Evolutionary conservation across 2,329 filamentous ascomycete species (phyloP), one percentile per base, ranked within the genome.

Genomic region (Mariannaea elegans): DNA sequence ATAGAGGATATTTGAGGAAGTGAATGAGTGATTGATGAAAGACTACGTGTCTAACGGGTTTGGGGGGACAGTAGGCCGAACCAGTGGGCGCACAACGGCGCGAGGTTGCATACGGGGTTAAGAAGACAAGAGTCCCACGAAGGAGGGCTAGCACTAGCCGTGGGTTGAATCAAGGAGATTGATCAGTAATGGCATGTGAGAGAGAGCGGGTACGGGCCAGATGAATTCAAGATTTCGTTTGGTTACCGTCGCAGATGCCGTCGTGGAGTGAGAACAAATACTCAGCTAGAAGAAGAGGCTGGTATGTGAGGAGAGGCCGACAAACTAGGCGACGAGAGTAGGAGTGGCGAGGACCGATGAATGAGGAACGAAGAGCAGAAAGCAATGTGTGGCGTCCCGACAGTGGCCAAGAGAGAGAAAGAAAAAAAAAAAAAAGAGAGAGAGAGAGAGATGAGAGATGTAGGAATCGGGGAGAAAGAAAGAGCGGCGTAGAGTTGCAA

Each of bases 21-120:
- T 46, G 46, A 31, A 54, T 44, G 45, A 48, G 57, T 47, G 57
- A 54, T 47, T 38, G 51, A 45, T 32, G 46, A 56, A 56, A 44
- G 45, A 56, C 48, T 64, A 51, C 18, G 51, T 64, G 60, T 68
- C 45, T 47, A 67, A 69, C 59, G 63, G 57, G 45, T 62, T 48
- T 42, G 50, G 58, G 68, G 59, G 68, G 63, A 67, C 65, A 71
- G 58, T 56, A 62, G 57, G 48, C 50, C 41, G 61, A 65, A 48
- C 53, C 38, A 59, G 50, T 62, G 65, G 66, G 66, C 47, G 63
- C 59, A 70, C 68, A 62, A 69, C 63, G 62, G 68, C 62, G 66
- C 66, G 65, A 70, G 55, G 68, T 67, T 69, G 67, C 68, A 70
- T 69, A 61, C 31, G 56, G 53, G 56, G 61, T 47, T 12, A 52